Evolutionary conservation across 768 basidiomycete species (phyloP).

Genomic region (Paxillus ammoniavirescens): DNA sequence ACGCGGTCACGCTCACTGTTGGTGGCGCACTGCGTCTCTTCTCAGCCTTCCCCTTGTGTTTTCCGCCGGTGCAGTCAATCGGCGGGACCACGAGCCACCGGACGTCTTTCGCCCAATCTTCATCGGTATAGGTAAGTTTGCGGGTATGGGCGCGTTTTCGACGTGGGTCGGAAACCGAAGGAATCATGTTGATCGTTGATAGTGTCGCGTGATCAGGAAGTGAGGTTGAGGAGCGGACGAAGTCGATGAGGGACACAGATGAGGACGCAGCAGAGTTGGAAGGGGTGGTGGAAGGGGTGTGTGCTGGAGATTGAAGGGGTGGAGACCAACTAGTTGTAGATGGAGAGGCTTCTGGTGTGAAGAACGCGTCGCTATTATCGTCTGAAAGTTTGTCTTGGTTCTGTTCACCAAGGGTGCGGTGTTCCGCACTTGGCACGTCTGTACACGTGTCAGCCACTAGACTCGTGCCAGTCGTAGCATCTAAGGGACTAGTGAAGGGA

Average conservation of each 20-base stretch:
- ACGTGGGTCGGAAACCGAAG: slow-evolving; percentile 4
- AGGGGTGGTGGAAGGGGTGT: slow-evolving; percentile 21
- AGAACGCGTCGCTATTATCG: slow-evolving; percentile 50
- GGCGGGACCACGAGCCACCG: slow-evolving; percentile 55
- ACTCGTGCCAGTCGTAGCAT: neutral
- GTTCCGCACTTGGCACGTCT: neutral
- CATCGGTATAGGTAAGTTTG: slow-evolving; percentile 44
- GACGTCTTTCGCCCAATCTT: slow-evolving; percentile 69
- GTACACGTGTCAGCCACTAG: neutral
- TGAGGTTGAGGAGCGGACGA: slow-evolving; percentile 32
- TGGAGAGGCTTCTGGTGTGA: slow-evolving; percentile 59
- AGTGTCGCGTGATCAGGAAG: slow-evolving; percentile 25
- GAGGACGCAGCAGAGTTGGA: slow-evolving; percentile 30
- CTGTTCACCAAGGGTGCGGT: neutral
- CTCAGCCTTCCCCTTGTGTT: slow-evolving; percentile 17
- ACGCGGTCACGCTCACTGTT: slow-evolving; percentile 9
- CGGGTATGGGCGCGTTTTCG: slow-evolving; percentile 17
- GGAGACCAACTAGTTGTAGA: slow-evolving; percentile 41
- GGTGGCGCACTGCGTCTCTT: slow-evolving; percentile 21
- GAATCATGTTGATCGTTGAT: slow-evolving; percentile 20
- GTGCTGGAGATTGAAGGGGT: slow-evolving; percentile 11
- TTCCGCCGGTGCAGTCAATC: slow-evolving; percentile 7
- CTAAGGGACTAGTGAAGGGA: neutral
- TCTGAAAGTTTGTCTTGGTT: slow-evolving; percentile 3
- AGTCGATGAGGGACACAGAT: slow-evolving; percentile 28